These are phyloP conservation scores for Blumeria graminis DNA, from an alignment of 2,329 filamentous ascomycete species.

Conservation along the genomic window DNA sequence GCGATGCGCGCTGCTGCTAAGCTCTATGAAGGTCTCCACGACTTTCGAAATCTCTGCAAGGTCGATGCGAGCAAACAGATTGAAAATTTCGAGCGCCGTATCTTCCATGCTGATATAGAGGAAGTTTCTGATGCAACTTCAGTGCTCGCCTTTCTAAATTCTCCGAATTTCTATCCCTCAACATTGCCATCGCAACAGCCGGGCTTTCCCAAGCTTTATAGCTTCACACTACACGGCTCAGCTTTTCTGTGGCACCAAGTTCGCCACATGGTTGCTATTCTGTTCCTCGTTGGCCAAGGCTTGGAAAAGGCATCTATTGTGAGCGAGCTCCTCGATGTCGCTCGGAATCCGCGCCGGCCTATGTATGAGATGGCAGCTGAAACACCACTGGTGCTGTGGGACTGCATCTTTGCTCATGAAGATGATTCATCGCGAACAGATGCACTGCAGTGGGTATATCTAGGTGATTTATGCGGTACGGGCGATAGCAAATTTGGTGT, in stretches of 20 bases:
- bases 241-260: constrained; percentile 98
- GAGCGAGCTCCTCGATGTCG: constrained; percentile 47
- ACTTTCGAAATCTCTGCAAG: constrained; percentile 96
- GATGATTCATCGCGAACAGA: constrained; percentile 24
- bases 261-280: constrained; percentile 68
- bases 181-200: neutral
- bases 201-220: constrained; percentile 42
- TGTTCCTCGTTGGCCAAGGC: constrained; percentile 84
- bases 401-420: constrained; percentile 59
- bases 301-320: constrained; percentile 56
- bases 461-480: constrained; percentile 38
- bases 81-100: constrained; percentile 52
- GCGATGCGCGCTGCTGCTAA: constrained; percentile 68
- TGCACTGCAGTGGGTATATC: constrained; percentile 52
- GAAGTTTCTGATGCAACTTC: constrained; percentile 32
- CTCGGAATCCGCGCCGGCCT: constrained; percentile 49
- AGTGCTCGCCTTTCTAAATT: constrained; percentile 30
- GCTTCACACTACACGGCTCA: constrained; percentile 68
- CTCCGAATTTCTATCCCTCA: constrained; percentile 20
- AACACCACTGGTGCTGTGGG: constrained; percentile 78
- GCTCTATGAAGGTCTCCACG: constrained; percentile 59
- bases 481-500: constrained; percentile 34
- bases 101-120: constrained; percentile 61
- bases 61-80: constrained; percentile 79
- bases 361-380: constrained; percentile 82